Evolutionary conservation across 164 flowering plant genomes (phyloP).

Genomic region (Annona cherimola): DNA sequence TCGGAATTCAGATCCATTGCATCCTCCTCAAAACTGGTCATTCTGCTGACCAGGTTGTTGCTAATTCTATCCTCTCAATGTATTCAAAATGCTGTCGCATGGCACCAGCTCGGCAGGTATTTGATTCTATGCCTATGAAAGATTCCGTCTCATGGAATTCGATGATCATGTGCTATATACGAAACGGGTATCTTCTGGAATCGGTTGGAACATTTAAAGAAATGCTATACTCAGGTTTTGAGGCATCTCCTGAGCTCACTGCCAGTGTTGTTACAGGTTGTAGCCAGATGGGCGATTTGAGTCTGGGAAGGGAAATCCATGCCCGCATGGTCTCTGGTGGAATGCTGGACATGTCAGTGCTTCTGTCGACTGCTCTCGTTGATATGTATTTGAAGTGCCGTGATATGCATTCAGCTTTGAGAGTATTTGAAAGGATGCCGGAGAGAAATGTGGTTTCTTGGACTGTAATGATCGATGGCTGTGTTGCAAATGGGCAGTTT

Average conservation of each 20-base stretch:
- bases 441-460: constrained; percentile 54
- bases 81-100: constrained; percentile 31
- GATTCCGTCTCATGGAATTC: constrained; percentile 50
- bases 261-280: constrained; percentile 42
- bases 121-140: constrained; percentile 45
- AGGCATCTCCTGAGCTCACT: constrained; percentile 28
- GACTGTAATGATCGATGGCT: constrained; percentile 59
- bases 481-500: constrained; percentile 21
- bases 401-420: constrained; percentile 29
- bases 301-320: constrained; percentile 45
- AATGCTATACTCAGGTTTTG: constrained; percentile 3
- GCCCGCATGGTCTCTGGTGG: constrained; percentile 29
- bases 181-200: constrained; percentile 30
- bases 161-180: constrained; percentile 39
- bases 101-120: constrained; percentile 33
- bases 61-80: constrained; percentile 55
- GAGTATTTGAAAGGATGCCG: constrained; percentile 34
- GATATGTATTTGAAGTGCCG: constrained; percentile 44
- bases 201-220: constrained; percentile 25
- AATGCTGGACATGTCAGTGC: constrained; percentile 20
- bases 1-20: constrained; percentile 50
- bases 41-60: constrained; percentile 25
- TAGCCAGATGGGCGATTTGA: constrained; percentile 14
- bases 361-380: constrained; percentile 41
- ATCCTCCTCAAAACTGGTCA: constrained; percentile 32